Conservation (phyloP, 2,329 filamentous ascomycete genomes). For the Leptodontidium sp. region DNA sequence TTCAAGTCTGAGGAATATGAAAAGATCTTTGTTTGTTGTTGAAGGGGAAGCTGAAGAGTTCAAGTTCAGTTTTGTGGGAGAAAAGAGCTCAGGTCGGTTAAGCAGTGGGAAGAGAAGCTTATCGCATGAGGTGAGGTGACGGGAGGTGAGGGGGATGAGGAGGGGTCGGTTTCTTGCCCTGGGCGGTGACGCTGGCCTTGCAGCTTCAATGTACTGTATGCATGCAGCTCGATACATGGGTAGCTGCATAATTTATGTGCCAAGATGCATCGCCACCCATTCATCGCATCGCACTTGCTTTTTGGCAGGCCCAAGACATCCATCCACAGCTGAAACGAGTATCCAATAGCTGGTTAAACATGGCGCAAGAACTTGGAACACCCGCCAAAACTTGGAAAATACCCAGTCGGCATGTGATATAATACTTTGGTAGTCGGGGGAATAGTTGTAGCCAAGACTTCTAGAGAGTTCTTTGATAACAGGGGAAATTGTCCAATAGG, state of each 20-base stretch:
- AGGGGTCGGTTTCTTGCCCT: conserved; percentile 17
- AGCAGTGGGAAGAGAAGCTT: not conserved
- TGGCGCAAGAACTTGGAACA: conserved; percentile 14
- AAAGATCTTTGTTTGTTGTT: not conserved
- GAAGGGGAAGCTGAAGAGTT: not conserved
- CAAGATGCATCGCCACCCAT: conserved; percentile 13
- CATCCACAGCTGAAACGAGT: conserved; percentile 12
- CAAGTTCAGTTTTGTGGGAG: not conserved
- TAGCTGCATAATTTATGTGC: conserved; percentile 8
- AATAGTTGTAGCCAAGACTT: too few species aligned
- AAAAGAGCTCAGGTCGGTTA: not conserved
- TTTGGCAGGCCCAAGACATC: conserved; percentile 2
- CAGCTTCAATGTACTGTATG: not conserved
- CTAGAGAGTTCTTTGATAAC: too few species aligned
- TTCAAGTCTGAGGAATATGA: not conserved
- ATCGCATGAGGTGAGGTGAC: not conserved
- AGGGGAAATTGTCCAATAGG: too few species aligned
- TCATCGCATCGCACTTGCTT: conserved; percentile 7
- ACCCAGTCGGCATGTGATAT: conserved; percentile 15
- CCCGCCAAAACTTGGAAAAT: conserved; percentile 3
- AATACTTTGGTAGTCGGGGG: too few species aligned
- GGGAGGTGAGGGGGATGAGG: not conserved
- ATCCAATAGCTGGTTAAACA: conserved; percentile 9
- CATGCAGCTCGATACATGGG: not conserved
- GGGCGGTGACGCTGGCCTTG: conserved; percentile 16